Conservation (phyloP, 192 early-diverging fungal species). For the Diversispora eburnea region DNA sequence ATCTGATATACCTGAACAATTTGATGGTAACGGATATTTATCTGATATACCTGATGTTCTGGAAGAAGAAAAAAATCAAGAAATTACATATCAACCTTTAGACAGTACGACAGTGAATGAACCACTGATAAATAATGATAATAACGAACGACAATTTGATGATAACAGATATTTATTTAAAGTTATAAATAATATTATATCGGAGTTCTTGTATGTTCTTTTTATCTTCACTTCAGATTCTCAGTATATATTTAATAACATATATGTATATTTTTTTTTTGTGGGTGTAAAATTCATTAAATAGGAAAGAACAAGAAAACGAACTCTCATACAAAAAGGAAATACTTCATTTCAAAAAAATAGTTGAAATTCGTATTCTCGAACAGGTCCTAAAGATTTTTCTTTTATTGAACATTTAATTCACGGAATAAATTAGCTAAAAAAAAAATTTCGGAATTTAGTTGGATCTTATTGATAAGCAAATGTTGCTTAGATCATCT, state of each 20-base stretch:
- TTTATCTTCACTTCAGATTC: not conserved
- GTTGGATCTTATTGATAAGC: conserved; percentile 27
- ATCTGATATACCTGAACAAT: too few species aligned
- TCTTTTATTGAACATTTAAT: not conserved
- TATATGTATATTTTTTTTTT: not conserved
- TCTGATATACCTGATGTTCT: too few species aligned
- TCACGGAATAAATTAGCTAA: not conserved
- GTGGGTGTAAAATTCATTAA: not conserved
- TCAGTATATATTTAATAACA: not conserved
- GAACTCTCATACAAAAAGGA: not conserved
- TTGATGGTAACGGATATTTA: too few species aligned
- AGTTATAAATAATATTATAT: not conserved
- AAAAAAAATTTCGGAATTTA: not conserved
- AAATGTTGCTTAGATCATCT: not conserved
- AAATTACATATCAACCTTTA: too few species aligned
- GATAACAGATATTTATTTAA: conserved; percentile 7
- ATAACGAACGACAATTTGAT: not conserved
- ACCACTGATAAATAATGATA: too few species aligned
- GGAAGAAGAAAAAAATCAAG: too few species aligned
- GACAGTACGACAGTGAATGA: too few species aligned
- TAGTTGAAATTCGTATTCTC: conserved; percentile 20
- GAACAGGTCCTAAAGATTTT: conserved; percentile 17
- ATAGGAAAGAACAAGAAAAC: not conserved
- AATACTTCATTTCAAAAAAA: conserved; percentile 12
- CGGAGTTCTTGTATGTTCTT: conserved; percentile 16